phyloP scores from a whole-genome alignment of 1,139 yeast species.

The Taphrina confusa region DNA sequence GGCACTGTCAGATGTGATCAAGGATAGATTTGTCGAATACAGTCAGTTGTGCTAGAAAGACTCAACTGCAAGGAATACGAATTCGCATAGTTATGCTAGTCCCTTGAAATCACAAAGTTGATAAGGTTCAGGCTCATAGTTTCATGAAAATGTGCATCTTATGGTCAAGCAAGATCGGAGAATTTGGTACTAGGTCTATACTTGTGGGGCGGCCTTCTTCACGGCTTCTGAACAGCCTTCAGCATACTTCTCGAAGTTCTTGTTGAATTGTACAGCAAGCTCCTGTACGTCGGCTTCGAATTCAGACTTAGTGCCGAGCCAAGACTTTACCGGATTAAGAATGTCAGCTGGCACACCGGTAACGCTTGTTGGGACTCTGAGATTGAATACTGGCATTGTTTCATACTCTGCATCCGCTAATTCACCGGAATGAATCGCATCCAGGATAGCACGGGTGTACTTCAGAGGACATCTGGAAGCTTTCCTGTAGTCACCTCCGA shows the following conservation, averaged over 20 bases:
- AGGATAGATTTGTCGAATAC: constrained; percentile 31
- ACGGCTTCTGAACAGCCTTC: constrained; percentile 84
- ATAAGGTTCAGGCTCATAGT: too few relatives aligned
- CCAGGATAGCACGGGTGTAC: constrained; percentile 95
- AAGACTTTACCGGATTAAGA: constrained; percentile 82
- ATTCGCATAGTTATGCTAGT: too few relatives aligned
- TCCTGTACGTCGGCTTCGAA: constrained; percentile 69
- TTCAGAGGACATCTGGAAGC: constrained; percentile 98
- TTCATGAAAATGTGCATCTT: too few relatives aligned
- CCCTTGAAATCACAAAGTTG: background rate
- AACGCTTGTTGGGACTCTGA: constrained; percentile 79
- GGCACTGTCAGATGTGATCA: constrained; percentile 28
- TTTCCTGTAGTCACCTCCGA: constrained; percentile 75
- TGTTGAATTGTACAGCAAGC: constrained; percentile 75
- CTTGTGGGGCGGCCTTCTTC: constrained; percentile 82
- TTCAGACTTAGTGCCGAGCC: constrained; percentile 69
- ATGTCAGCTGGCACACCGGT: constrained; percentile 81
- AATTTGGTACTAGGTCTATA: too few relatives aligned
- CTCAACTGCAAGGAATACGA: too few relatives aligned
- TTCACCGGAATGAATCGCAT: constrained; percentile 91
- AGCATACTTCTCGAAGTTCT: constrained; percentile 83
- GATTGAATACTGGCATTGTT: constrained; percentile 80
- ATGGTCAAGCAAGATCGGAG: too few relatives aligned
- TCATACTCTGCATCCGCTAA: constrained; percentile 79
- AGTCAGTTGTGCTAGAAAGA: background rate